phyloP scores from a whole-genome alignment of 768 basidiomycete genomes.

The Panaeolus papilionaceus region DNA sequence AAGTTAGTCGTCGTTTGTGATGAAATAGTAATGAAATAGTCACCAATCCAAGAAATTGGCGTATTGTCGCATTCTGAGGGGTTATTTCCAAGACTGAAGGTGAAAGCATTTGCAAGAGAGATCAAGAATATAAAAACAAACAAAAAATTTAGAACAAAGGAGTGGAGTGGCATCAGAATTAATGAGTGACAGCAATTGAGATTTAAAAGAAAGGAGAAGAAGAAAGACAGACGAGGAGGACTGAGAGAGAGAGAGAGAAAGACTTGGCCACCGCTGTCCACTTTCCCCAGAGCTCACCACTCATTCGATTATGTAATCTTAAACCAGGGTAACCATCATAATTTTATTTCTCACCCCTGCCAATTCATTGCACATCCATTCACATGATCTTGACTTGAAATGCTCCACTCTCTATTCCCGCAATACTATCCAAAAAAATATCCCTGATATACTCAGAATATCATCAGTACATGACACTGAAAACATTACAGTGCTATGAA shows the following conservation, averaged over 20 bases:
- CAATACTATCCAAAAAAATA: background rate
- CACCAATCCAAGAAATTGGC: conserved; percentile 69
- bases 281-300: conserved; percentile 12
- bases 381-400: background rate
- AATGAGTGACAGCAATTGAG: conserved; percentile 28
- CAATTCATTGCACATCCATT: background rate
- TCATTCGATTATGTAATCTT: conserved; percentile 20
- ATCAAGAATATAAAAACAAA: conserved; percentile 27
- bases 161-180: conserved; percentile 15
- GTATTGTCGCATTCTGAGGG: conserved; percentile 69
- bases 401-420: background rate
- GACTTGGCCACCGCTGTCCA: background rate
- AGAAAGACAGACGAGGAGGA: conserved; percentile 10
- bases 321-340: conserved; percentile 14
- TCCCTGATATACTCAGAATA: too few relatives aligned
- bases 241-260: conserved; percentile 1
- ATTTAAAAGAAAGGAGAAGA: conserved; percentile 20
- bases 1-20: conserved; percentile 19
- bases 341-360: background rate
- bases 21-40: conserved; percentile 21
- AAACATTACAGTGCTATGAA: too few relatives aligned
- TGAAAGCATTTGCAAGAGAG: conserved; percentile 48
- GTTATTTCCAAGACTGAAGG: conserved; percentile 41
- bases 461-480: too few relatives aligned
- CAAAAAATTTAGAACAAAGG: conserved; percentile 26